Evolutionary conservation across 495 filamentous ascomycete genomes (phyloP).

Genomic region (Astrothelium macrocarpum): DNA sequence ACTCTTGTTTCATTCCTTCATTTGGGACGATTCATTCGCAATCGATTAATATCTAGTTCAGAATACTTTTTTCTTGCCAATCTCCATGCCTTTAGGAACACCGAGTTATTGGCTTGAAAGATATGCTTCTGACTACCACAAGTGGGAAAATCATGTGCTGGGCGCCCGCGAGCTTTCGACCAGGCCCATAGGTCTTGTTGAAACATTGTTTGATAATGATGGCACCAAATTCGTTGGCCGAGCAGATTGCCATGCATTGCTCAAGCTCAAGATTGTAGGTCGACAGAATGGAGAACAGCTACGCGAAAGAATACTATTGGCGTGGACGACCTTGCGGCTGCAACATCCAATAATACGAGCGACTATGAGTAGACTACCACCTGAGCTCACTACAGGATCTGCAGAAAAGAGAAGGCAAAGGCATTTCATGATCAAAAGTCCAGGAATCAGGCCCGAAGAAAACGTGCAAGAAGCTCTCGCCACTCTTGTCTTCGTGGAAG

Average conservation of each 20-base stretch:
- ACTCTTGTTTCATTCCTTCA: no score
- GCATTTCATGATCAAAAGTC: slow-evolving; percentile 22
- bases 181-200: slow-evolving; percentile 20
- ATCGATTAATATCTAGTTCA: no score
- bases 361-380: slow-evolving; percentile 9
- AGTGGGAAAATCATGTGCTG: slow-evolving; percentile 12
- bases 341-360: slow-evolving; percentile 28
- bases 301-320: slow-evolving; percentile 23
- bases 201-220: slow-evolving; percentile 21
- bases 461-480: not conserved
- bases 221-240: slow-evolving; percentile 22
- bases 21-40: no score
- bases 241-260: slow-evolving; percentile 18
- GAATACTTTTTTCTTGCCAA: not conserved
- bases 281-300: slow-evolving; percentile 13
- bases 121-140: slow-evolving; percentile 16
- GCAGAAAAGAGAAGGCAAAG: slow-evolving; percentile 5
- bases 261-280: slow-evolving; percentile 15
- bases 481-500: slow-evolving; percentile 24
- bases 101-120: slow-evolving; percentile 18
- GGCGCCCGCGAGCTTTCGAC: slow-evolving; percentile 7
- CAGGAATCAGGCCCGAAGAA: slow-evolving; percentile 7
- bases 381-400: not conserved
- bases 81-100: not conserved
- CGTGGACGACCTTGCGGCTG: slow-evolving; percentile 28